A percentile compares a stretch with the other conserved stretches of the same genome.
These are phyloP conservation scores for Metarhizium album DNA, from an alignment of 2,329 filamentous ascomycete genomes.

Conservation along the genomic window DNA sequence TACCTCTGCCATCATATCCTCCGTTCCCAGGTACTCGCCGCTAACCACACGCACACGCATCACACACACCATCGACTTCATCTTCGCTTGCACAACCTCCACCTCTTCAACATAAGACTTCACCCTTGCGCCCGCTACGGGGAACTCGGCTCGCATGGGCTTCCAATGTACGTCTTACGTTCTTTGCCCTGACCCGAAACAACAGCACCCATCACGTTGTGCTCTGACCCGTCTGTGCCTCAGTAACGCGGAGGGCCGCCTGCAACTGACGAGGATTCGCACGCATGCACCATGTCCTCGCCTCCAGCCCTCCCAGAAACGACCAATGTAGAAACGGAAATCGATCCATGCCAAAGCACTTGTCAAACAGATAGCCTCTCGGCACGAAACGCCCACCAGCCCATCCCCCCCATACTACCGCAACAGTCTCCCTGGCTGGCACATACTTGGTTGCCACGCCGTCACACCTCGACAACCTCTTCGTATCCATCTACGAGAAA, in stretches of 20 bases:
- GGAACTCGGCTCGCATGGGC: not conserved
- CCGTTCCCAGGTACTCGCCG: too few species aligned
- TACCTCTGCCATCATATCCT: too few species aligned
- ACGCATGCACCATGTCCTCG: not conserved
- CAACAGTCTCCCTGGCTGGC: slow-evolving; percentile 6
- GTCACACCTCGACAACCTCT: slow-evolving; percentile 2
- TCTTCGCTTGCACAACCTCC: too few species aligned
- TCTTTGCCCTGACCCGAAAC: too few species aligned
- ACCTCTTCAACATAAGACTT: too few species aligned
- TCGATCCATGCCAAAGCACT: not conserved
- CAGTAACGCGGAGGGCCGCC: too few species aligned
- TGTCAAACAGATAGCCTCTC: not conserved
- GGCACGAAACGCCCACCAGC: not conserved
- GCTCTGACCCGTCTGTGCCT: too few species aligned
- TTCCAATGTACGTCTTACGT: too few species aligned
- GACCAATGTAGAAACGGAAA: not conserved
- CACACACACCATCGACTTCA: too few species aligned
- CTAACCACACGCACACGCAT: too few species aligned
- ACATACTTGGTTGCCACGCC: slow-evolving; percentile 10
- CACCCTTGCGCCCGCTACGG: not conserved
- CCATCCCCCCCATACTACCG: slow-evolving; percentile 7
- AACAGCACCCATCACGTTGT: too few species aligned
- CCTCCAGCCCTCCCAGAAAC: not conserved
- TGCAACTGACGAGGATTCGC: too few species aligned
- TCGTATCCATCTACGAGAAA: not conserved